phyloP scores from a whole-genome alignment of 805 yeast species.

The Yamadazyma tumulicola region DNA sequence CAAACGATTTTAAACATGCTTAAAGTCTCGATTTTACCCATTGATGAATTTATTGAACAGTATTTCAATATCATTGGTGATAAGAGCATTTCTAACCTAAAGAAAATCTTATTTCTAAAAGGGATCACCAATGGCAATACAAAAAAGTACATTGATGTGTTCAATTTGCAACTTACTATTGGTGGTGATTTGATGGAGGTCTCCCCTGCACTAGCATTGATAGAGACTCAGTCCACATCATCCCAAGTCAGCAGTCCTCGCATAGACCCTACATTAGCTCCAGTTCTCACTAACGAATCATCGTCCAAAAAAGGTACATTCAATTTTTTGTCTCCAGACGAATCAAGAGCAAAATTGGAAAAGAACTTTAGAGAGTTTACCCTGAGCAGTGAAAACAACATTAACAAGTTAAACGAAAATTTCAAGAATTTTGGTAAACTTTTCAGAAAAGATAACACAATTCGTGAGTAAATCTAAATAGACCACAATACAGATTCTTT shows the following conservation, averaged over 20 bases:
- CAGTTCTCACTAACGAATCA: neutral
- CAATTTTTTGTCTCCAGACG: constrained; percentile 11
- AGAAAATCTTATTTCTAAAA: constrained; percentile 61
- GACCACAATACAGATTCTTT: neutral
- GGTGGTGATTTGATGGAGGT: constrained; percentile 23
- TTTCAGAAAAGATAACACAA: constrained; percentile 32
- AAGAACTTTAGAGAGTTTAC: constrained; percentile 46
- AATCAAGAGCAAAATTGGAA: constrained; percentile 38
- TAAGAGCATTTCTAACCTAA: constrained; percentile 56
- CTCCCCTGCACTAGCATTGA: constrained; percentile 26
- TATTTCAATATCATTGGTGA: constrained; percentile 70
- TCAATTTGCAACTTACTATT: constrained; percentile 31
- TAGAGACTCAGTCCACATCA: constrained; percentile 18
- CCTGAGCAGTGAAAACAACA: constrained; percentile 53
- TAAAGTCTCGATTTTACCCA: constrained; percentile 60
- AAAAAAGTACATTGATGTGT: constrained; percentile 32
- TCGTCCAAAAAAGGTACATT: neutral
- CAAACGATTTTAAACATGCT: constrained; percentile 69
- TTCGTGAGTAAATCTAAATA: neutral
- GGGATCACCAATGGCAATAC: constrained; percentile 39
- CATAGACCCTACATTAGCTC: neutral
- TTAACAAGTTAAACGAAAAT: constrained; percentile 63
- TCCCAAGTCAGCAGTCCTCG: neutral
- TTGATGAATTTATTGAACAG: constrained; percentile 55
- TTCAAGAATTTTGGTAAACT: constrained; percentile 59